Base-by-base conservation (phyloP, 352 stramenopile species). In the Pythium monospermum region DNA sequence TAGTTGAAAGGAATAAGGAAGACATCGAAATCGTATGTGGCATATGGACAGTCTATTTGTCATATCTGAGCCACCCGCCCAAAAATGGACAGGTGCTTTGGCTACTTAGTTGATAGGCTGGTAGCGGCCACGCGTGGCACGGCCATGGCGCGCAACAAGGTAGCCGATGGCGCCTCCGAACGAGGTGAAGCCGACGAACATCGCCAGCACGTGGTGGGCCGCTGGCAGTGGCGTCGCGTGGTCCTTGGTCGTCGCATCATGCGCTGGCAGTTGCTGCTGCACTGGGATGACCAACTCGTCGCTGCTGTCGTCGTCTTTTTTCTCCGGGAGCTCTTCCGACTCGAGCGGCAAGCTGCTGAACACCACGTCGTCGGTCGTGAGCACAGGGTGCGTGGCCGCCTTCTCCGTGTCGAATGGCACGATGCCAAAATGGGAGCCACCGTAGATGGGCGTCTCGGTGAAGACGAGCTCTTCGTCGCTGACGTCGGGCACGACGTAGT, bases 301-400 rank as follows among this genome's bases (percentile, higher is more conserved):
- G n/a, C 21, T 53, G 11, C 25, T 2, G 23, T 55, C 35, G 27
- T 49, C 27, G 1, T 38, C 46, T 41, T 61, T 56, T 32, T 54
- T 32, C 31, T 68, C 52, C 1, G 52, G 59, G 10, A 80, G 63
- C 58, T 85, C 71, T 50, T 82, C 54, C 3, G 70, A 76, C 51
- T 61, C 30, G 5, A 85, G 48, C 19, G 71, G 67, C 35, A 81
- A 32, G 46, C 47, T 68, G 59, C 72, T 85, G 45, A 76, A 72
- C 19, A 70, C 63, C 8, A 87, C 67, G 36, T 83, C 64, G 21
- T 76, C 83, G 0, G 53, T 57, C 42, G 95, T 86, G 54, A 90
- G 93, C 67, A 98, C 87, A 2, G 90, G 89, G 39, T 84, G 69
- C 22, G 78, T 73, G 7, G 54, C 50, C 32, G 97, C 94, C 22